Percentiles rank a stretch among this genome's conserved stretches.
Evolutionary conservation across 306 rosid species (phyloP).

Genomic region (Crotalaria pallida): DNA sequence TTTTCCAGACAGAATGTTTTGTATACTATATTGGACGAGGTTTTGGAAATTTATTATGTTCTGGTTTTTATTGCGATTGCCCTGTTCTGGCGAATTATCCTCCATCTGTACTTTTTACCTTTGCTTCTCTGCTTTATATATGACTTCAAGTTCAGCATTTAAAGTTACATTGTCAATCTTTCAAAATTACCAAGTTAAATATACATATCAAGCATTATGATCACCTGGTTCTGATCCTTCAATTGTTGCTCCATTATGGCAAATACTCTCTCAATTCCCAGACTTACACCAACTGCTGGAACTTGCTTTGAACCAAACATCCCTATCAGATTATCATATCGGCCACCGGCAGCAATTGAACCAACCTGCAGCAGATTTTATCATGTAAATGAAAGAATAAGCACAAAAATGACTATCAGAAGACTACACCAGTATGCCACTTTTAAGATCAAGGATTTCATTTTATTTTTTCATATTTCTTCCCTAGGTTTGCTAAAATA

Average conservation of each 20-base stretch:
- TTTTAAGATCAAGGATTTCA: background rate
- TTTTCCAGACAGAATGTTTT: background rate
- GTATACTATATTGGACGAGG: background rate
- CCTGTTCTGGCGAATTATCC: background rate
- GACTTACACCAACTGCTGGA: conserved; percentile 94
- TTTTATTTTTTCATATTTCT: background rate
- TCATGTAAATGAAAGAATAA: background rate
- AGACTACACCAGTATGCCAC: background rate
- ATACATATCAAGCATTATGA: conserved; percentile 6
- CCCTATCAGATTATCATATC: conserved; percentile 86
- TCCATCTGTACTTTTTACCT: background rate
- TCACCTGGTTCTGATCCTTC: conserved; percentile 72
- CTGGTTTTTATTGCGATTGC: background rate
- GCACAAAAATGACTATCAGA: background rate
- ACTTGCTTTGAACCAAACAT: conserved; percentile 88
- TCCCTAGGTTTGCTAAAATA: background rate
- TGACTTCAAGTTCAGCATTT: background rate
- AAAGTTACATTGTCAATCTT: background rate
- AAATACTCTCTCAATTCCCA: conserved; percentile 95
- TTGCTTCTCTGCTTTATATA: background rate
- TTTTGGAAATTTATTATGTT: background rate
- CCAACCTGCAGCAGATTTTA: conserved; percentile 50
- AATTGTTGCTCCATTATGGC: conserved; percentile 77
- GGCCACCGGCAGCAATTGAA: conserved; percentile 92
- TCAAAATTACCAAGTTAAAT: background rate